Conservation (phyloP, 805 yeast species). For the Wickerhamiella cacticola region DNA sequence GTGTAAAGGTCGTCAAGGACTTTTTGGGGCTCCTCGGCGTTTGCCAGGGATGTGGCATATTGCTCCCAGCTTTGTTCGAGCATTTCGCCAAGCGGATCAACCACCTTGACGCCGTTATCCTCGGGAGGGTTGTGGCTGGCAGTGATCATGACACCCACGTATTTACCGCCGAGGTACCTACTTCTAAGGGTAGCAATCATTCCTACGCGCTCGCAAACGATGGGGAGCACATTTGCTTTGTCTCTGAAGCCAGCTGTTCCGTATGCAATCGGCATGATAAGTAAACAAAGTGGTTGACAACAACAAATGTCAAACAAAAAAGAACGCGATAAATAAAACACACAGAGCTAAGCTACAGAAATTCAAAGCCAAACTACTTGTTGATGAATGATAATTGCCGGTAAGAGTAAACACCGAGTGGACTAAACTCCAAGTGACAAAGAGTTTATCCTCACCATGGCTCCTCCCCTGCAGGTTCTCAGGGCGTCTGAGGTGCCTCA, state of each 20-base stretch:
- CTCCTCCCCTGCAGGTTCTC: conserved; percentile 5
- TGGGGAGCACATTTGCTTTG: conserved; percentile 55
- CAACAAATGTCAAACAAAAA: no score
- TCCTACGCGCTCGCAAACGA: conserved; percentile 76
- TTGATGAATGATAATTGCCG: no score
- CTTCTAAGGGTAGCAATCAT: conserved; percentile 74
- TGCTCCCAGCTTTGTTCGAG: conserved; percentile 73
- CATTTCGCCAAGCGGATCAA: conserved; percentile 91
- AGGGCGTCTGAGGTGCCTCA: neutral
- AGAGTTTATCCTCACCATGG: neutral
- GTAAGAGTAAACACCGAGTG: neutral
- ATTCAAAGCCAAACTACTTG: no score
- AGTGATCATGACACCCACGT: conserved; percentile 92
- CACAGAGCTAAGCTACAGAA: no score
- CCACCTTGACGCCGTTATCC: conserved; percentile 88
- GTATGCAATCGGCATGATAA: conserved; percentile 35
- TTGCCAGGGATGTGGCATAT: conserved; percentile 69
- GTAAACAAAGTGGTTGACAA: no score
- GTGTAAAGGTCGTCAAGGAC: conserved; percentile 33
- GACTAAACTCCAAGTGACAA: neutral
- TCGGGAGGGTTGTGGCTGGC: conserved; percentile 90
- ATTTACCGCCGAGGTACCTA: conserved; percentile 49
- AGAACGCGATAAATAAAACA: no score
- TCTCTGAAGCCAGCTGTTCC: conserved; percentile 98
- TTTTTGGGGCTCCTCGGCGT: conserved; percentile 38